These are phyloP conservation scores for Abrus pulchellus DNA, from an alignment of 306 rosid species.

Conservation along the genomic window DNA sequence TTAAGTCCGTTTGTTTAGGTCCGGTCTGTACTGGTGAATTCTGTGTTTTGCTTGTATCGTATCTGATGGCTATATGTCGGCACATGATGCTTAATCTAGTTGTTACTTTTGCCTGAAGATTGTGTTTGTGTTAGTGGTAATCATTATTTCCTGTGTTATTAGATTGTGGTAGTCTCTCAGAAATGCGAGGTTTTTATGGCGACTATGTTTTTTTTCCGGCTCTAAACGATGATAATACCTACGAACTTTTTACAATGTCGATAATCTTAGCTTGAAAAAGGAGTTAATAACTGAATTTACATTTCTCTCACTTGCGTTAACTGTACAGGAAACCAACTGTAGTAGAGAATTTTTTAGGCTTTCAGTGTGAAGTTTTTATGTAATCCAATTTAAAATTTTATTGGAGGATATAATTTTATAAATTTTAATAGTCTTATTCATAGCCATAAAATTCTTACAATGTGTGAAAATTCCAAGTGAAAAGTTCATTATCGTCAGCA, in stretches of 20 bases:
- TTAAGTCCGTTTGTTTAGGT: constrained; percentile 36
- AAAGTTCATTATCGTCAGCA: too few relatives aligned
- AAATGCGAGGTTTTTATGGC: not conserved
- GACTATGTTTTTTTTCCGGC: not conserved
- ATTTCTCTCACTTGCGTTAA: not conserved
- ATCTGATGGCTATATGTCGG: constrained; percentile 23
- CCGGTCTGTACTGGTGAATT: constrained; percentile 43
- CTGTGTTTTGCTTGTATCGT: constrained; percentile 28
- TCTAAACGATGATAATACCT: not conserved
- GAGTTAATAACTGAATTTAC: not conserved
- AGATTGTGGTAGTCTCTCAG: not conserved
- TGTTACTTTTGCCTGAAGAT: constrained; percentile 4
- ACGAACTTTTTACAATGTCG: too few relatives aligned
- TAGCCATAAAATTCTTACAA: too few relatives aligned
- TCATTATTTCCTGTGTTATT: constrained; percentile 7
- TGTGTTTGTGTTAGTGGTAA: constrained; percentile 2
- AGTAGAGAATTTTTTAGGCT: not conserved
- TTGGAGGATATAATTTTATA: too few relatives aligned
- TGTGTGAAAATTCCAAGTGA: too few relatives aligned
- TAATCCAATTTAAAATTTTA: not conserved
- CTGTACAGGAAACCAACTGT: not conserved
- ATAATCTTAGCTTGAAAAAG: not conserved
- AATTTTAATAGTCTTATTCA: too few relatives aligned
- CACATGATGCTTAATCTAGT: constrained; percentile 1
- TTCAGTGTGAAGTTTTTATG: too few relatives aligned